phyloP scores from a whole-genome alignment of 2,329 filamentous ascomycete genomes.

The Ophiostoma triangulosporum region DNA sequence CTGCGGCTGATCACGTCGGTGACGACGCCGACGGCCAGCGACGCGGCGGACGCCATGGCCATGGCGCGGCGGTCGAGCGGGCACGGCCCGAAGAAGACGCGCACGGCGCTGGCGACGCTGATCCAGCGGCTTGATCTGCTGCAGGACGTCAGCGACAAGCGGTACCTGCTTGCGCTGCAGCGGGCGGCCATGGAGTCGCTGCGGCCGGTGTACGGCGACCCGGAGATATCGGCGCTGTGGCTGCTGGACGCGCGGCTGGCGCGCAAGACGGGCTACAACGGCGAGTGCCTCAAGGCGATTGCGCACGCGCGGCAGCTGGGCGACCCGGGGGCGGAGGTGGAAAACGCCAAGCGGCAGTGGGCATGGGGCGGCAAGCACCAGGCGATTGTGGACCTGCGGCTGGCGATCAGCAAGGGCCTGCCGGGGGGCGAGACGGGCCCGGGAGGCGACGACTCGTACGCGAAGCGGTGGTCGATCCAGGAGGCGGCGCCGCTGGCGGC shows the following conservation, averaged over 20 bases:
- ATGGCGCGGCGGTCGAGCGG: slow-evolving; percentile 23
- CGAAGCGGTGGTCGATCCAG: slow-evolving; percentile 1
- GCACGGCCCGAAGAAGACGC: slow-evolving; percentile 27
- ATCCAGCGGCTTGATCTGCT: slow-evolving; percentile 74
- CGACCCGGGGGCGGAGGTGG: slow-evolving; percentile 79
- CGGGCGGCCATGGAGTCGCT: slow-evolving; percentile 77
- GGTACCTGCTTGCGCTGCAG: slow-evolving; percentile 76
- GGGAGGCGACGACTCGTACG: background rate
- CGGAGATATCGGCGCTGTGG: slow-evolving; percentile 75
- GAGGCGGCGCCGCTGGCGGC: slow-evolving; percentile 36
- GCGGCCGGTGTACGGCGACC: slow-evolving; percentile 51
- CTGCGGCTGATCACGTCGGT: slow-evolving; percentile 54
- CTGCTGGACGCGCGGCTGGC: slow-evolving; percentile 73
- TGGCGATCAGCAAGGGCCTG: slow-evolving; percentile 47
- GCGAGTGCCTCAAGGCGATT: slow-evolving; percentile 87
- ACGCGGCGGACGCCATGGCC: too few species aligned
- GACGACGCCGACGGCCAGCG: background rate
- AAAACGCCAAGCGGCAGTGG: slow-evolving; percentile 88
- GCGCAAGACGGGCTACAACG: slow-evolving; percentile 68
- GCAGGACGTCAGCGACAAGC: slow-evolving; percentile 82
- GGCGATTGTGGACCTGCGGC: slow-evolving; percentile 81
- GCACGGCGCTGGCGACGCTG: slow-evolving; percentile 38
- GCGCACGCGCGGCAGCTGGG: slow-evolving; percentile 75
- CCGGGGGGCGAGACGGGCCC: background rate
- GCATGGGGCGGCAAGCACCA: slow-evolving; percentile 87